Base-by-base conservation (phyloP, 116 monocot genomes). In the Trichopus zeylanicus region DNA sequence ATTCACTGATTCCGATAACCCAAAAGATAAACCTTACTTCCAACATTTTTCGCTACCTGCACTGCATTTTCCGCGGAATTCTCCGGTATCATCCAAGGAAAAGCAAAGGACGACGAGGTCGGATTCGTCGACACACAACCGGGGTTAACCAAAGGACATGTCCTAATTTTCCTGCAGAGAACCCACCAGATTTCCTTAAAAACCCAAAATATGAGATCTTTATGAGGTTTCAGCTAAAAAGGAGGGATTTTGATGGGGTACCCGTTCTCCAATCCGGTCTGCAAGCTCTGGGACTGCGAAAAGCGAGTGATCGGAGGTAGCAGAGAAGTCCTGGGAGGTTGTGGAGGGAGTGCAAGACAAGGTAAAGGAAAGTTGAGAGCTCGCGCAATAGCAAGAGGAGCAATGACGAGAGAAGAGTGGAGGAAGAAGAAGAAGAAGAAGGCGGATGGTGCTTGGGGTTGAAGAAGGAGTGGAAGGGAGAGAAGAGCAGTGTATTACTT, bases 91-190 rank as follows among this genome's bases (percentile, higher is more conserved):
- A 71, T 33, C 85, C 66, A 73, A 0, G 89, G 93, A 42, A 82
- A 89, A 15, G 79, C 75, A 33, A 89, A 93, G 1, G 89, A 93
- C n/a, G 80, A 78, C 0, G 93, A 93, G 61, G 67, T 81, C 5
- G 93, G 93, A 67, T 89, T 93, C 11, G 83, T 89, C 15, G 89
- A 93, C 4, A 93, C 71, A 32, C 93, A 93, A 0, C 79, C 73
- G 0, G 93, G 93, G 57, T 93, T 93, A 3, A 53, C 52, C 18
- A 89, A 88, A 12, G 93, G 93, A 49, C 93, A 93, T 19, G 81
- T 62, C 68, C 93, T 85, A 30, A 93, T 93, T 62, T 78, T 88
- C 34, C 93, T 93, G 76, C 71, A 73, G 2, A 12, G 66, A n/a
- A 55, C 30, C n/a, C n/a, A n/a, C 16, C 3, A 53, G 24, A 30